A percentile compares a stretch with the other conserved stretches of the same genome.
Evolutionary conservation across 192 early-diverging fungal species (phyloP).

Genomic region (Gryganskiella cystojenkinii): DNA sequence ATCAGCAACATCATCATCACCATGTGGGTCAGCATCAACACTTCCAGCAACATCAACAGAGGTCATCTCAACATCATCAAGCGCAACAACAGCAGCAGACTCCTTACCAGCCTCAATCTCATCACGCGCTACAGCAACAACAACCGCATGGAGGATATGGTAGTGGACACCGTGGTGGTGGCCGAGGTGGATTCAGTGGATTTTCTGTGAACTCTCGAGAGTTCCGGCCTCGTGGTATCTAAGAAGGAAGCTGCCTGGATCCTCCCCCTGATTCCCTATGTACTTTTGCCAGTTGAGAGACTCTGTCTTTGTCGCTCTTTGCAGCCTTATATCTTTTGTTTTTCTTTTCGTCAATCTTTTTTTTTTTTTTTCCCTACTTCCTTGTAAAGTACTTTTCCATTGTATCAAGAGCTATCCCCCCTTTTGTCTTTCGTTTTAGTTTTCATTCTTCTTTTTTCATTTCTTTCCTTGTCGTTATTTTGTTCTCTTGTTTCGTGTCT

Average conservation of each 20-base stretch:
- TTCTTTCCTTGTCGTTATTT: not conserved
- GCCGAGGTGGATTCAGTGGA: constrained; percentile 13
- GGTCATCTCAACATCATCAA: not conserved
- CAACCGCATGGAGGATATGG: too few species aligned
- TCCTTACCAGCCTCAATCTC: too few species aligned
- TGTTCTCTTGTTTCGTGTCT: too few species aligned
- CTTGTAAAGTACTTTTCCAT: not conserved
- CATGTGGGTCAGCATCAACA: not conserved
- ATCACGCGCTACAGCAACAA: too few species aligned
- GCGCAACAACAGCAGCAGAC: too few species aligned
- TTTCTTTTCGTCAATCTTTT: not conserved
- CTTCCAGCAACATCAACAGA: constrained; percentile 1
- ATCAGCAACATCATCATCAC: too few species aligned
- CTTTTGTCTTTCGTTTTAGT: not conserved
- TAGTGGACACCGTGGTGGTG: constrained; percentile 5
- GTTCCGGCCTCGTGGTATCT: constrained; percentile 15
- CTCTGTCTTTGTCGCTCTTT: too few species aligned
- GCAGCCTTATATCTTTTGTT: too few species aligned
- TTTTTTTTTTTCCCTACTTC: not conserved
- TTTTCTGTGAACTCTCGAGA: constrained; percentile 9
- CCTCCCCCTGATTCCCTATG: constrained; percentile 2
- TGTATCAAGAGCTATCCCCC: not conserved
- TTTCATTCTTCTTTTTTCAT: not conserved
- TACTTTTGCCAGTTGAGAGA: not conserved
- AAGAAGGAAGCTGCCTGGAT: constrained; percentile 7